Conservation (phyloP, 2,329 filamentous ascomycete species). For the Stagonosporopsis cucurbitacearum region DNA sequence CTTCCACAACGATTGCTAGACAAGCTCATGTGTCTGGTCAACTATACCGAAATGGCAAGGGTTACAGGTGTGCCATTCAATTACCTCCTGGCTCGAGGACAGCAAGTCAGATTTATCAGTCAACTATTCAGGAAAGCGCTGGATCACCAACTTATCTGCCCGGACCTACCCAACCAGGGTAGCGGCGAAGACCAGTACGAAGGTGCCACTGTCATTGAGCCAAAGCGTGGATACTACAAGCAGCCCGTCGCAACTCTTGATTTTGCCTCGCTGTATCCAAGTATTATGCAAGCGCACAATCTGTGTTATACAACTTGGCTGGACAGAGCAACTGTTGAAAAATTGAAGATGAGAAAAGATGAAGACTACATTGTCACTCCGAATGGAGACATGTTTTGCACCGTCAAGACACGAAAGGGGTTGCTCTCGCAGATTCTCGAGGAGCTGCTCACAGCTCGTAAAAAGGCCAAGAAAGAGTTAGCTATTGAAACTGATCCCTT, state of each 20-base stretch:
- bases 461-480: conserved; percentile 90
- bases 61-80: conserved; percentile 99
- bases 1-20: conserved; percentile 94
- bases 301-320: conserved; percentile 95
- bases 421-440: conserved; percentile 94
- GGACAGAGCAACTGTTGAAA: conserved; percentile 78
- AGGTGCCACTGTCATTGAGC: conserved; percentile 97
- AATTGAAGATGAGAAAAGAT: conserved; percentile 78
- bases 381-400: conserved; percentile 92
- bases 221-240: conserved; percentile 89
- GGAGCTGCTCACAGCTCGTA: conserved; percentile 88
- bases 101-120: conserved; percentile 97
- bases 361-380: conserved; percentile 97
- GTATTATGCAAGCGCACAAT: conserved; percentile 98
- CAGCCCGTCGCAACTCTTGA: conserved; percentile 95
- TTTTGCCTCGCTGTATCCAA: conserved; percentile 98
- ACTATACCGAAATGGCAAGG: conserved; percentile 99
- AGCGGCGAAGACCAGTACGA: conserved; percentile 86
- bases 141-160: conserved; percentile 92
- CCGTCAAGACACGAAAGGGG: conserved; percentile 85
- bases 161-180: conserved; percentile 75
- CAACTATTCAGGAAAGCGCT: conserved; percentile 94
- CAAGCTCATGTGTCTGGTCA: conserved; percentile 97
- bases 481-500: conserved; percentile 91
- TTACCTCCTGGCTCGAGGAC: conserved; percentile 85